Evolutionary conservation across 2,329 filamentous ascomycete genomes (phyloP).

Genomic region (Ceratocystis cacaofunesta): DNA sequence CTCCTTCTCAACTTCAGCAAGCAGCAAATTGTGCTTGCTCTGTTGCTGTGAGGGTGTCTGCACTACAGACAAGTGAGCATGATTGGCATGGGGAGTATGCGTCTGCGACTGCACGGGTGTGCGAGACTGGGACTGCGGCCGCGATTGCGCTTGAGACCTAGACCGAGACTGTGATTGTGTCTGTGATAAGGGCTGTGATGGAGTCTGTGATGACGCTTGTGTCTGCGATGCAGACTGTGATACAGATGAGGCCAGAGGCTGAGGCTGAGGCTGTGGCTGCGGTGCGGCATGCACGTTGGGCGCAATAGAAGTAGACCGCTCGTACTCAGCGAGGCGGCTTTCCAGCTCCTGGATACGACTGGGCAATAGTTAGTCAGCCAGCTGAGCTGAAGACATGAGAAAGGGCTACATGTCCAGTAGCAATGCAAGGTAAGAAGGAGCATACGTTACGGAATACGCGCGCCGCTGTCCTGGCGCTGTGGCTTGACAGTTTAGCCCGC

Average conservation of each 20-base stretch:
- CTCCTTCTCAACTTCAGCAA: conserved; percentile 6
- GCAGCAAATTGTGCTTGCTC: not conserved
- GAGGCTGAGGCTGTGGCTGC: not conserved
- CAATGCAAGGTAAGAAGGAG: not conserved
- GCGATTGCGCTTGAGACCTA: not conserved
- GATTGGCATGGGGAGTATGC: not conserved
- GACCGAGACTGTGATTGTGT: not conserved
- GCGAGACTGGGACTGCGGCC: conserved; percentile 1
- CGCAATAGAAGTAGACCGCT: conserved; percentile 9
- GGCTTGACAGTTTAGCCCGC: conserved; percentile 14
- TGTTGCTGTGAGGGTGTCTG: not conserved
- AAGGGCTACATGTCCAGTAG: not conserved
- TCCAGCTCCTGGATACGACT: conserved; percentile 19
- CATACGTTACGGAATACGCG: conserved; percentile 17
- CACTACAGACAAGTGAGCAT: not conserved
- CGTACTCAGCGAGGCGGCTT: conserved; percentile 18
- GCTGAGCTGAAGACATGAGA: not conserved
- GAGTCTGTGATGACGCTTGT: not conserved
- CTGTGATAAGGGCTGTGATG: not conserved
- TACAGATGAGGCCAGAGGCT: not conserved
- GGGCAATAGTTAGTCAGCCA: not conserved
- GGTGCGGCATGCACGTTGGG: not conserved
- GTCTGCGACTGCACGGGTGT: conserved; percentile 4
- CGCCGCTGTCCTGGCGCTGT: conserved; percentile 13
- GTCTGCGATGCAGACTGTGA: not conserved